Base-by-base conservation (phyloP, 495 filamentous ascomycete genomes). In the Penicillium manginii region DNA sequence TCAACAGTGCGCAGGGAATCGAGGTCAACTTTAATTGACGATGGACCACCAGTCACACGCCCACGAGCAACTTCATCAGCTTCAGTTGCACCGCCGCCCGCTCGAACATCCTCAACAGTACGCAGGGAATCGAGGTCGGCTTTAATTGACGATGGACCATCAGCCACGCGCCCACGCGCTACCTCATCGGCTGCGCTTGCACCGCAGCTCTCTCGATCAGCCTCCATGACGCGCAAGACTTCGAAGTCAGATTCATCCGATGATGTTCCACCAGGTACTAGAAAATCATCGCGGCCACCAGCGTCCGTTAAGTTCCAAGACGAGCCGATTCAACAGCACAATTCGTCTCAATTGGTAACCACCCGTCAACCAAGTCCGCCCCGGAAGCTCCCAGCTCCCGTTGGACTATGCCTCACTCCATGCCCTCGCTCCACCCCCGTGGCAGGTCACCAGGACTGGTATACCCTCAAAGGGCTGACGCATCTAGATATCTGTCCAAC, bases 401-500 rank as follows among this genome's bases (percentile, higher is more conserved):
- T 58, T 15, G 63, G 68, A 10, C 56, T 74, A 32, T 71, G 64
- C 29, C 66, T 88, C 17, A 78, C 80, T 40, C 63, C 80, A 2
- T 91, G 88, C 54, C 81, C 84, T 2, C 72, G 88, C 50, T 71
- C 78, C 3, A 60, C 73, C 4, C 76, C 76, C 6, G 74, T 78
- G 9, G 64, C 74, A 4, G 82, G 81, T 2, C 76, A 81, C 48
- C 75, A 84, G 55, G 86, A 89, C 60, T 91, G 88, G 88, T 84
- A 84, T 59, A 88, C 84, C 4, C 74, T 91, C 7, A 77, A 80
- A 22, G 78, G 81, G 8, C 74, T 81, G 51, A 70, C 77, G 5
- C 73, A 77, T 33, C 80, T 89, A 32, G 78, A 86, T 58, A 83
- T 91, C 40, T 91, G 88, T 51, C 87, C 87, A 2, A 77, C 76